Evolutionary conservation across 345 rosid species (phyloP).

Genomic region (Xanthoceras sorbifolium): DNA sequence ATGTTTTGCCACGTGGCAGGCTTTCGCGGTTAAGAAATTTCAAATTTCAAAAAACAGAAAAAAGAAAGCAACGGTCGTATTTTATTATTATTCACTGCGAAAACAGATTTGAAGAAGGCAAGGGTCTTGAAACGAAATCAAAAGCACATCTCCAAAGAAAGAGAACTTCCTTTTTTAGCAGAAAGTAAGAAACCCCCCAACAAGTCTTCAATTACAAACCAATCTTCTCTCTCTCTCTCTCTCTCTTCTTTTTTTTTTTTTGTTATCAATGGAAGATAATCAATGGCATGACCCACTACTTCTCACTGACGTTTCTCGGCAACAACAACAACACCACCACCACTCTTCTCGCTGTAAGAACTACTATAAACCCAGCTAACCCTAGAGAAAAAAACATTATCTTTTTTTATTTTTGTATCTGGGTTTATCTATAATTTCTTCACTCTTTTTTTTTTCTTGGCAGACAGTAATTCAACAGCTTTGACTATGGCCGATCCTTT

Average conservation of each 20-base stretch:
- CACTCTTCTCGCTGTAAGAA: constrained; percentile 36
- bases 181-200: no score
- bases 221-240: no score
- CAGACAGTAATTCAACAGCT: constrained; percentile 33
- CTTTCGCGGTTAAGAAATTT: constrained; percentile 9
- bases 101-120: no score
- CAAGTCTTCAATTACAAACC: not conserved
- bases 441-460: constrained; percentile 9
- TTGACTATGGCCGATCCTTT: constrained; percentile 40
- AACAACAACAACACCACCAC: constrained; percentile 24
- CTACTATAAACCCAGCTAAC: not conserved
- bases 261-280: constrained; percentile 12
- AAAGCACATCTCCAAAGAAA: not conserved
- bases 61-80: constrained; percentile 5
- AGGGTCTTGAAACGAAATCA: no score
- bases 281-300: constrained; percentile 54
- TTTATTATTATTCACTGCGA: not conserved
- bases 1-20: not conserved
- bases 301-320: constrained; percentile 46
- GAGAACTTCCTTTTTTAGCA: not conserved
- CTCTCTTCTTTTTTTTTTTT: no score
- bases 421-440: constrained; percentile 14
- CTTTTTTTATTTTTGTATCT: not conserved
- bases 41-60: not conserved
- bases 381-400: not conserved